A percentile compares a stretch with the other conserved stretches of the same genome.
Conservation (phyloP, 352 stramenopile genomes). For the Thalassiosira livingstoniorum region DNA sequence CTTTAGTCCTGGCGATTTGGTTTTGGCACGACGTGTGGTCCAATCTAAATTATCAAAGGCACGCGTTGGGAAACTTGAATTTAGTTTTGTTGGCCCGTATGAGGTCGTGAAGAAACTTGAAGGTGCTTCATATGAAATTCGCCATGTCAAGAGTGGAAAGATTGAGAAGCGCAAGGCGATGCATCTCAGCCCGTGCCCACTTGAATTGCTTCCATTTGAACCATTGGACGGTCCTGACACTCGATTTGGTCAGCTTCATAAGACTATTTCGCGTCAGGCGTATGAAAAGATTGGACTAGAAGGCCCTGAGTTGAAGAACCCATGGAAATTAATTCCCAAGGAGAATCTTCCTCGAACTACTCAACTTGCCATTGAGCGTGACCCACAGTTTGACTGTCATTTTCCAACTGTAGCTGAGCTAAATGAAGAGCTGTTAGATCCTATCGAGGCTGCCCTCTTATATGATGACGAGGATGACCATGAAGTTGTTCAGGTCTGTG, state of each 20-base stretch:
- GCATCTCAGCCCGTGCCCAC: conserved; percentile 1
- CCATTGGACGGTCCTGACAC: neutral
- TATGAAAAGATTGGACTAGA: conserved; percentile 4
- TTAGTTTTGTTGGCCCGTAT: neutral
- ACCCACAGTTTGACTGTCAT: neutral
- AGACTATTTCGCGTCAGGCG: neutral
- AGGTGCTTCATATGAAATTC: conserved; percentile 17
- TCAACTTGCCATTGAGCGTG: neutral
- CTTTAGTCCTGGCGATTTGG: neutral
- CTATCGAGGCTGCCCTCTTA: neutral
- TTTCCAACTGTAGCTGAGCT: conserved; percentile 20
- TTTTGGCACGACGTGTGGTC: neutral
- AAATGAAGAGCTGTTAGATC: conserved; percentile 12
- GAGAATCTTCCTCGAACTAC: neutral
- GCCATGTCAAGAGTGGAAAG: neutral
- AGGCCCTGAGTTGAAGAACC: neutral
- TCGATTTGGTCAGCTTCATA: neutral
- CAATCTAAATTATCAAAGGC: neutral
- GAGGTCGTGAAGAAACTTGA: neutral
- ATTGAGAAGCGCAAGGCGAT: neutral
- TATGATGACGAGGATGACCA: neutral
- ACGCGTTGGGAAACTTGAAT: conserved; percentile 1
- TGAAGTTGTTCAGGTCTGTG: neutral
- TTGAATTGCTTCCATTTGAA: conserved; percentile 11
- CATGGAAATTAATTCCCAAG: neutral